Base-by-base conservation (phyloP, 1,284 basidiomycete species). In the Rhizoctonia solani region DNA sequence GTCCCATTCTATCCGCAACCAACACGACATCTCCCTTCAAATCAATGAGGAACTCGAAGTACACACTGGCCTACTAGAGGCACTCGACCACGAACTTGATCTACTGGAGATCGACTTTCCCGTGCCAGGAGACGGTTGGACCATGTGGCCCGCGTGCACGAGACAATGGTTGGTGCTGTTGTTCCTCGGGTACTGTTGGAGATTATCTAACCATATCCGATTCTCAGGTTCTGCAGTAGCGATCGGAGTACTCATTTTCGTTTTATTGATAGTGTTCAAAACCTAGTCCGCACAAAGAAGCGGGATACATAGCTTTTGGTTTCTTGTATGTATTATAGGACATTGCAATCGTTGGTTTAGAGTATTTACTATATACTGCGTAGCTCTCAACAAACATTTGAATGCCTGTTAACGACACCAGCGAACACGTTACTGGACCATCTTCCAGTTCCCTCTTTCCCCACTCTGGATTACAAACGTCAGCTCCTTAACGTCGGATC, bases 1-100 rank as follows among this genome's bases (percentile, higher is more conserved):
- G 1, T 71, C 70, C 4, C 41, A 58, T 32, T 71, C 70, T 23
- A 71, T 71, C 50, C 59, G 67, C 27, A 69, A 69, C 41, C 70
- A 71, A 55, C 69, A 56, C 14, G 70, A 71, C 27, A 68, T 71
- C n/a, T 69, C 70, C 4, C 41, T 70, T 14, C 66, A 71, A 37
- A 71, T 71, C 25, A 68, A 68, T 16, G 54, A 54, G n/a, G 70
- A 71, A 53, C 63, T 71, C 2, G 69, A 71, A 23, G 70, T 71
- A 11, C 70, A 71, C 25, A 59, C 63, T 29, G 68, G 69, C 4
- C 50, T 71, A 8, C 34, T 71, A 29, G 61, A 70, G 44, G 67
- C 70, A 21, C 61, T 71, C 1, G 70, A 71, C 27, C 52, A 54
- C 32, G 66, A 61, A 37, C 54, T 71, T 8, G 70, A 71, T 67